Evolutionary conservation across 176 grass and related monocot genomes (phyloP), one percentile per base, ranked within the genome.

Genomic region (Chloris gayana): DNA sequence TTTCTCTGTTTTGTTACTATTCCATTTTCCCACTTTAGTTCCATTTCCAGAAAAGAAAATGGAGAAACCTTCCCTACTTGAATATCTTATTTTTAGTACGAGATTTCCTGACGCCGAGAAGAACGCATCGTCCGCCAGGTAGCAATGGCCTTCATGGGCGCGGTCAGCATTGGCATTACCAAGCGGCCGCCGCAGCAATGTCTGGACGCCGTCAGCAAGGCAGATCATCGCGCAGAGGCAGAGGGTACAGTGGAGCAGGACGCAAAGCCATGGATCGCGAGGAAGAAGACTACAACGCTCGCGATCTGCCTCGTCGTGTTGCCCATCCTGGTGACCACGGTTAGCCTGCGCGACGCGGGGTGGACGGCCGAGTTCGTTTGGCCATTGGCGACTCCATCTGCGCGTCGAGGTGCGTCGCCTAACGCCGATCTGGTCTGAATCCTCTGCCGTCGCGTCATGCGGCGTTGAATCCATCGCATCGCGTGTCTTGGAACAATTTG

Each of bases 111-210:
- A 59, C 14, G 24, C 87, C 58, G 82, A 77, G 78, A 85, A 89
- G 73, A 67, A 72, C 66, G 87, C 72, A 72, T 75, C 76, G 75
- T 35, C 56, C 35, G 49, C 37, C 72, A 49, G 49, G 35, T 82
- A 81, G n/a, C 82, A n/a, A 89, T 89, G 82, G 73, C 57, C 65
- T 46, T 77, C 57, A 77, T 56, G 29, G 67, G 37, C 50, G 72
- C 24, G n/a, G 45, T 3, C 53, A 72, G 82, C 87, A 59, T 57
- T 81, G 65, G 81, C 87, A 77, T 66, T 72, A 60, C 35, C 78
- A 85, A 81, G 77, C 82, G 77, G 17, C 82, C 87, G 45, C 64
- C 77, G 45, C 82, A 81, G 77, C 77, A 64, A 38, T 76, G 64
- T 22, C 30, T 24, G 72, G 71, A 27, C 64, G 56, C 57, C 85